Percentiles rank a stretch among this genome's conserved stretches.
Conservation (phyloP, 768 basidiomycete genomes). For the Amanita fuliginea region DNA sequence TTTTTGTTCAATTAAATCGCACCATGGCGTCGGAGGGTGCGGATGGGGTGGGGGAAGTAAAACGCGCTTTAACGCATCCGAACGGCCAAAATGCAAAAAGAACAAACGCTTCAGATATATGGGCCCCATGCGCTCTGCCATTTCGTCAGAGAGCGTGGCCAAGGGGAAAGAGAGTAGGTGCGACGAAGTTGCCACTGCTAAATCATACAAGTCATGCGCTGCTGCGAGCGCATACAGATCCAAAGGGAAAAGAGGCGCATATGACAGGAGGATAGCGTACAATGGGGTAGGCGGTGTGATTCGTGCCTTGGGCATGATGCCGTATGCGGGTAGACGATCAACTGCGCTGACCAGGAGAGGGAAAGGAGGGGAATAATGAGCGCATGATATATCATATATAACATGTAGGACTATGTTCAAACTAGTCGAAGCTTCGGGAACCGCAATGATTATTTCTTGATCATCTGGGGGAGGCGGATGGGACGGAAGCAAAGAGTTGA, state of each 20-base stretch:
- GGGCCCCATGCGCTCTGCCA: conserved; percentile 60
- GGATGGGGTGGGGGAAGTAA: conserved; percentile 65
- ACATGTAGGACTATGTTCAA: conserved; percentile 68
- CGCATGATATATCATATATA: conserved; percentile 61
- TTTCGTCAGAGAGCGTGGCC: conserved; percentile 56
- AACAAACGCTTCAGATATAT: conserved; percentile 73
- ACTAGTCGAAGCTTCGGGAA: conserved; percentile 48
- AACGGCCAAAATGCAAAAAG: conserved; percentile 74
- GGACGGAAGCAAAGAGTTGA: conserved; percentile 45
- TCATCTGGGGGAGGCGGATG: conserved; percentile 25
- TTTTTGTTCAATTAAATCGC: conserved; percentile 71
- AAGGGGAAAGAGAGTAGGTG: conserved; percentile 67
- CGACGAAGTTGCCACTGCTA: conserved; percentile 66
- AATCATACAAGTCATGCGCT: conserved; percentile 51
- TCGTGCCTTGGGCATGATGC: conserved; percentile 37
- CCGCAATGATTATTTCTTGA: conserved; percentile 37
- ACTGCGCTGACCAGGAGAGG: conserved; percentile 47
- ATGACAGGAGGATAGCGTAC: conserved; percentile 48
- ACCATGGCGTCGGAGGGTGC: conserved; percentile 57
- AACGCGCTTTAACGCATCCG: conserved; percentile 73
- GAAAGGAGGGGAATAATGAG: conserved; percentile 63
- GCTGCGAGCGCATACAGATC: conserved; percentile 68
- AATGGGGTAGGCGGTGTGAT: conserved; percentile 45
- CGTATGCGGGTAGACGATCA: conserved; percentile 46
- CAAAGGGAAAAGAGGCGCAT: conserved; percentile 58